phyloP scores from a whole-genome alignment of 2,329 filamentous ascomycete genomes.

The Onygenales sp. region DNA sequence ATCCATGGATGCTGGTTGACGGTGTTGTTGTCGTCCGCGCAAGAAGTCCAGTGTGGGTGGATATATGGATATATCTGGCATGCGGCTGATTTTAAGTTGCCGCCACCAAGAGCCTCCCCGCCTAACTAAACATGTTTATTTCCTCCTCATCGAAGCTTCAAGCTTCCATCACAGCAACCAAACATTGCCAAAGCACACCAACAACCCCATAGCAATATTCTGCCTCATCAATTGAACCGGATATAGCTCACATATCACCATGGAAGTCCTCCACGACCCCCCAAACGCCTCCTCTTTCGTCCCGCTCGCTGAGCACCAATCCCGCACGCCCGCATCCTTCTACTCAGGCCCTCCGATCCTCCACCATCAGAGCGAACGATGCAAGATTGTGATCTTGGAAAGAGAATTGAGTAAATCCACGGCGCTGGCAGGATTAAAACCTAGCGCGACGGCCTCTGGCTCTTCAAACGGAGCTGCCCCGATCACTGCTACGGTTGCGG shows the following conservation, averaged over 20 bases:
- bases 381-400: conserved; percentile 35
- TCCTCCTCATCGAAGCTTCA: too few species aligned
- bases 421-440: conserved; percentile 22
- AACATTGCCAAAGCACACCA: not conserved
- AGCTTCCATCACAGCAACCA: too few species aligned
- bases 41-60: too few species aligned
- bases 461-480: conserved; percentile 5
- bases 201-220: not conserved
- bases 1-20: too few species aligned
- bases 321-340: conserved; percentile 39
- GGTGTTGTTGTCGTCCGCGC: too few species aligned
- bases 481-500: conserved; percentile 3
- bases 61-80: too few species aligned
- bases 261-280: conserved; percentile 33
- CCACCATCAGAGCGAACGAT: conserved; percentile 36
- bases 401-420: conserved; percentile 28
- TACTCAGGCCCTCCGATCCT: conserved; percentile 37
- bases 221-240: not conserved
- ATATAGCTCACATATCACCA: conserved; percentile 11
- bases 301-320: conserved; percentile 37
- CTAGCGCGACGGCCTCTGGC: conserved; percentile 11
- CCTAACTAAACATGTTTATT: too few species aligned
- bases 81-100: too few species aligned
- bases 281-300: conserved; percentile 33
- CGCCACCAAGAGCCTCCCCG: too few species aligned